These are phyloP conservation scores for Cercophora samala DNA, from an alignment of 495 filamentous ascomycete genomes.

Conservation along the genomic window DNA sequence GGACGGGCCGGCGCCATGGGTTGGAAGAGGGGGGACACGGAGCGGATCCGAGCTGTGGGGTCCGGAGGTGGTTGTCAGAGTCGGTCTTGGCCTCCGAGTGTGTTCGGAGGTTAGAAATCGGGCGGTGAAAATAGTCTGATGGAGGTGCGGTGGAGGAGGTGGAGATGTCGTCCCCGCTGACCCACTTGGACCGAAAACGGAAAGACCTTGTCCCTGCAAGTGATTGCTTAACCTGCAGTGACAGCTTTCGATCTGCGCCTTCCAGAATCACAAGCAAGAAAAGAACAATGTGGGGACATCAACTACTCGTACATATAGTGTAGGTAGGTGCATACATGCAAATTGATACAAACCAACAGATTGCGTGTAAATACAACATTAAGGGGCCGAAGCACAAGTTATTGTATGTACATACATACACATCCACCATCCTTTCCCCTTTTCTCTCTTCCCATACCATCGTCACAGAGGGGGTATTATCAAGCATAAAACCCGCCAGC, in stretches of 20 bases:
- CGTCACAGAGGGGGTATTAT: not conserved
- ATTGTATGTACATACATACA: not conserved
- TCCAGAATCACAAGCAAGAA: not conserved
- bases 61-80: slow-evolving; percentile 3
- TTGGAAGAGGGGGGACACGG: slow-evolving; percentile 4
- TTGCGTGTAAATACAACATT: not conserved
- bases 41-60: slow-evolving; percentile 18
- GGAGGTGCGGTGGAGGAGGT: not conserved
- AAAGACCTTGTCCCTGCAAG: not conserved
- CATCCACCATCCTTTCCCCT: not conserved
- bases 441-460: not conserved
- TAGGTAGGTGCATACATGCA: too few species aligned
- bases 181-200: not conserved
- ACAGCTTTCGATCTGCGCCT: not conserved
- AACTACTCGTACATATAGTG: too few species aligned
- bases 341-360: too few species aligned
- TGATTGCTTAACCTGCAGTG: not conserved
- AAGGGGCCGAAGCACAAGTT: not conserved
- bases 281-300: not conserved
- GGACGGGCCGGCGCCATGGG: not conserved
- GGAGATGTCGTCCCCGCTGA: not conserved
- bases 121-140: not conserved
- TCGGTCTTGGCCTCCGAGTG: slow-evolving; percentile 15
- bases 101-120: not conserved
- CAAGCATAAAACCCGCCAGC: not conserved